Percentiles rank a stretch among this genome's conserved stretches.
These are phyloP conservation scores for Collybia sordida DNA, from an alignment of 768 basidiomycete species.

Conservation along the genomic window DNA sequence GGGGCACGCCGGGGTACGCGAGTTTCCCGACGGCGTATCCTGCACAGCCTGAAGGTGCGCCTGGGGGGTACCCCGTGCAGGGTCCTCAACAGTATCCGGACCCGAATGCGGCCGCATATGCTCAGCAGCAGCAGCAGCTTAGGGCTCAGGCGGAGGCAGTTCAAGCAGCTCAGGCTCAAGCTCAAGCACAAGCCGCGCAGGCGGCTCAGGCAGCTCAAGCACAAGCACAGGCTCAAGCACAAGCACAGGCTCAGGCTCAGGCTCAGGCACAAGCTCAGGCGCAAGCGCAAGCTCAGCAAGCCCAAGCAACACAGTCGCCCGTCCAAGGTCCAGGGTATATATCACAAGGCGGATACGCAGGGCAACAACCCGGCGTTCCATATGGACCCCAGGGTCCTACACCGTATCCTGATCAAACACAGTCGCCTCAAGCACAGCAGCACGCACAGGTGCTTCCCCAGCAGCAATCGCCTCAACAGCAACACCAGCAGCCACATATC, in stretches of 20 bases:
- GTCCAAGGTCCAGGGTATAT: constrained; percentile 19
- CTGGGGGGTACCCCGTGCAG: constrained; percentile 8
- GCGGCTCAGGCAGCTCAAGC: constrained; percentile 8
- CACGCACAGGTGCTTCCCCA: constrained; percentile 21
- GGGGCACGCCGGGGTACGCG: constrained; percentile 48
- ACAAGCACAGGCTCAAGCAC: constrained; percentile 8
- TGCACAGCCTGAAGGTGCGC: constrained; percentile 1
- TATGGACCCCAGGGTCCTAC: constrained; percentile 39
- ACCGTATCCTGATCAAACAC: constrained; percentile 35
- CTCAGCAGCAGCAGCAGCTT: constrained; percentile 16
- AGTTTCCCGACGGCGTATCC: constrained; percentile 28
- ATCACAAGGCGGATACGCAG: constrained; percentile 27
- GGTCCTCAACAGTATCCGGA: background rate
- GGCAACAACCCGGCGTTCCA: constrained; percentile 32
- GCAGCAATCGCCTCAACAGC: constrained; percentile 21
- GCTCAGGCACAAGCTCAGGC: background rate
- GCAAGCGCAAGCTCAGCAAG: constrained; percentile 24
- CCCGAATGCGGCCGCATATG: constrained; percentile 15
- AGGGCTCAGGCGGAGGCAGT: constrained; percentile 3
- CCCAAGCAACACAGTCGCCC: constrained; percentile 17
- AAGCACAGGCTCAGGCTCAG: constrained; percentile 12
- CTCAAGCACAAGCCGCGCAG: constrained; percentile 4
- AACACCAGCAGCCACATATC: constrained; percentile 20
- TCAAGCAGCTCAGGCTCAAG: constrained; percentile 10
- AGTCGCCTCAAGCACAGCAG: constrained; percentile 15